These are phyloP conservation scores for Apiospora kogelbergensis DNA, from an alignment of 2,329 filamentous ascomycete species.

Conservation along the genomic window DNA sequence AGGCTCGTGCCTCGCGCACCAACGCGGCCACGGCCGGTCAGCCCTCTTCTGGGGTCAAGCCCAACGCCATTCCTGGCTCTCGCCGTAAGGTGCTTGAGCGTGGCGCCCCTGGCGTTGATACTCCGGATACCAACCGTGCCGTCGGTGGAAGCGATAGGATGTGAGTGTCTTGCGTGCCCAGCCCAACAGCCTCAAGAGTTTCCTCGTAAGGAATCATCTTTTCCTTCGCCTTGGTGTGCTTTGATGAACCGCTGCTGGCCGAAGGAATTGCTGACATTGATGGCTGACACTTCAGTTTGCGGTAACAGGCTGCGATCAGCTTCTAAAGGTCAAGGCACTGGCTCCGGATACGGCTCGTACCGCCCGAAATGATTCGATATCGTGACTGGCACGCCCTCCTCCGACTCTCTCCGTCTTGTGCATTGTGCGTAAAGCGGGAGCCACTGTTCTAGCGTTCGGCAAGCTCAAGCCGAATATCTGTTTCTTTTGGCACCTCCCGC, in stretches of 20 bases:
- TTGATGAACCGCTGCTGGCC: slow-evolving; percentile 64
- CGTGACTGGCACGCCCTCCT: slow-evolving; percentile 7
- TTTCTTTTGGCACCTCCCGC: slow-evolving; percentile 5
- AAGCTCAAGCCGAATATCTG: slow-evolving; percentile 4
- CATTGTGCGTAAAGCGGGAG: slow-evolving; percentile 18
- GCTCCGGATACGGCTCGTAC: slow-evolving; percentile 42
- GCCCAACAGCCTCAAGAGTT: slow-evolving; percentile 51
- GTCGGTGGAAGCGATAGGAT: slow-evolving; percentile 87
- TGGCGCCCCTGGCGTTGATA: slow-evolving; percentile 60
- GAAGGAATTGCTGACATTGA: slow-evolving; percentile 71
- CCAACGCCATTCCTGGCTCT: slow-evolving; percentile 72
- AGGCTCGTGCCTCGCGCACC: slow-evolving; percentile 67
- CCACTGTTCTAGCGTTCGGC: slow-evolving; percentile 4
- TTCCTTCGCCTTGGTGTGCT: slow-evolving; percentile 82
- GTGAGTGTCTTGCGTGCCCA: slow-evolving; percentile 74
- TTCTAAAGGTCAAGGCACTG: slow-evolving; percentile 61
- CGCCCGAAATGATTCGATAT: slow-evolving; percentile 42
- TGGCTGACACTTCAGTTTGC: slow-evolving; percentile 81
- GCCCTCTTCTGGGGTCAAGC: slow-evolving; percentile 64
- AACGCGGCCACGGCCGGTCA: slow-evolving; percentile 64
- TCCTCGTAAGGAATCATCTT: slow-evolving; percentile 87
- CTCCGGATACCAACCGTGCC: slow-evolving; percentile 71
- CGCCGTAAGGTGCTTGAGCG: slow-evolving; percentile 84
- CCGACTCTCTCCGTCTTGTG: slow-evolving; percentile 16
- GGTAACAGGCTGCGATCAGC: slow-evolving; percentile 84